Conservation (phyloP, 1,139 yeast genomes). For the Yamadazyma mexicana region DNA sequence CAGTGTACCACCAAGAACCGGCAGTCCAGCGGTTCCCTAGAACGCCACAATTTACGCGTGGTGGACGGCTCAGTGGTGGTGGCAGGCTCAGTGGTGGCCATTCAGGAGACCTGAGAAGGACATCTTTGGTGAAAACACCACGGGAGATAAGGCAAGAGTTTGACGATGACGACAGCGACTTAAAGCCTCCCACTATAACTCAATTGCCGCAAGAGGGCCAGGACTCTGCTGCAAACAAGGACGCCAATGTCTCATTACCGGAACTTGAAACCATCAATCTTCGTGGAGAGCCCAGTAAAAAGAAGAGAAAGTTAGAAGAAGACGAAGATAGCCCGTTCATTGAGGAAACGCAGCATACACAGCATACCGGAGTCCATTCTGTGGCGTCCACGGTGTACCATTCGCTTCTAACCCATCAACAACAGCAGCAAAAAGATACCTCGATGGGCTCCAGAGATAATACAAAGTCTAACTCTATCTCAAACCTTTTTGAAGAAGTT, state of each 20-base stretch:
- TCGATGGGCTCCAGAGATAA: conserved; percentile 17
- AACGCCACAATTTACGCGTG: conserved; percentile 40
- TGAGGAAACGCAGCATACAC: conserved; percentile 9
- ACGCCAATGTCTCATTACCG: conserved; percentile 16
- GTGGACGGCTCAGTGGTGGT: conserved; percentile 8
- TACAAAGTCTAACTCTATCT: conserved; percentile 28
- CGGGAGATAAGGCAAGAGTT: conserved; percentile 23
- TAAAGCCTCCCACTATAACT: conserved; percentile 28
- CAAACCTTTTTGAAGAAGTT: conserved; percentile 34
- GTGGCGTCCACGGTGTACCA: conserved; percentile 33
- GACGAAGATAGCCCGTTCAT: conserved; percentile 12
- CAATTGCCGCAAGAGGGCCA: background rate
- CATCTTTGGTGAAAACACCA: conserved; percentile 26
- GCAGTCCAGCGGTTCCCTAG: conserved; percentile 46
- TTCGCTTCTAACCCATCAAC: conserved; percentile 23
- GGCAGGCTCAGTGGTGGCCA: conserved; percentile 12
- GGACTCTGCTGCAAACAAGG: background rate
- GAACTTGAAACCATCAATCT: conserved; percentile 26
- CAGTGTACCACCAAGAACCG: background rate
- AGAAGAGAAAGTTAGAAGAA: conserved; percentile 12
- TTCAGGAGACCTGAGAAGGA: conserved; percentile 11
- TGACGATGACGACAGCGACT: conserved; percentile 36
- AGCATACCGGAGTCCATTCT: conserved; percentile 22
- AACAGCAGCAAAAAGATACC: conserved; percentile 9
- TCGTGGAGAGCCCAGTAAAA: conserved; percentile 12